These are phyloP conservation scores for Chytriomyces sp. DNA, from an alignment of 192 early-diverging fungal genomes.

Conservation along the genomic window DNA sequence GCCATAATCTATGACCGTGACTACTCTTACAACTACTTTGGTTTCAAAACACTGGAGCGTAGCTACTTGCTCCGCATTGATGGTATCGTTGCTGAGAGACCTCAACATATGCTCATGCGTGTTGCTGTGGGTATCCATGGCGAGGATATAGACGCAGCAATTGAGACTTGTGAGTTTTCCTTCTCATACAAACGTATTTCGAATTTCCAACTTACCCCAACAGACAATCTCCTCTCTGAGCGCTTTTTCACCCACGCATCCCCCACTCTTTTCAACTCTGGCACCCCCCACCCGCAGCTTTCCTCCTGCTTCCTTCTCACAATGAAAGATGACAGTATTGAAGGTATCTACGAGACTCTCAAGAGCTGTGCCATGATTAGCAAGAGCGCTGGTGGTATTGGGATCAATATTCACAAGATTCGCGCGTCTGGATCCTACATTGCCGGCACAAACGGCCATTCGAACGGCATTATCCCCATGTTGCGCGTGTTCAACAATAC, in stretches of 20 bases:
- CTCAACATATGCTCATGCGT: slow-evolving; percentile 99
- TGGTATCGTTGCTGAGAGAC: slow-evolving; percentile 86
- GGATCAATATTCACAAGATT: slow-evolving; percentile 96
- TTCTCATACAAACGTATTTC: too few species aligned
- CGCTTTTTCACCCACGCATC: slow-evolving; percentile 96
- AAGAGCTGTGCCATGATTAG: slow-evolving; percentile 97
- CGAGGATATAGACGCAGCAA: slow-evolving; percentile 84
- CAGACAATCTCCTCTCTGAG: slow-evolving; percentile 84
- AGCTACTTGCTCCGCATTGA: slow-evolving; percentile 90
- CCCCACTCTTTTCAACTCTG: slow-evolving; percentile 98
- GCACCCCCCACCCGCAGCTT: slow-evolving; percentile 93
- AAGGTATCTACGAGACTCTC: slow-evolving; percentile 97
- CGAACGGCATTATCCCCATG: slow-evolving; percentile 97
- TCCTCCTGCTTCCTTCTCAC: slow-evolving; percentile 94
- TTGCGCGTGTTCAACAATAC: slow-evolving; percentile 98
- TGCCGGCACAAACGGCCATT: slow-evolving; percentile 95
- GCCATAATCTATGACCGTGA: slow-evolving; percentile 97
- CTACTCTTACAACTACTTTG: slow-evolving; percentile 98
- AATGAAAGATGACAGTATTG: slow-evolving; percentile 96
- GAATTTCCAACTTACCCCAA: too few species aligned
- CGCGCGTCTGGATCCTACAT: slow-evolving; percentile 94
- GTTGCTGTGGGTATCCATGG: slow-evolving; percentile 96
- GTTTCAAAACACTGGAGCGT: slow-evolving; percentile 98
- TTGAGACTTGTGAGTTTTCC: slow-evolving; percentile 75
- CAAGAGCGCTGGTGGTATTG: slow-evolving; percentile 95